Conservation (phyloP, 257 asterid species). For the Perilla frutescens region DNA sequence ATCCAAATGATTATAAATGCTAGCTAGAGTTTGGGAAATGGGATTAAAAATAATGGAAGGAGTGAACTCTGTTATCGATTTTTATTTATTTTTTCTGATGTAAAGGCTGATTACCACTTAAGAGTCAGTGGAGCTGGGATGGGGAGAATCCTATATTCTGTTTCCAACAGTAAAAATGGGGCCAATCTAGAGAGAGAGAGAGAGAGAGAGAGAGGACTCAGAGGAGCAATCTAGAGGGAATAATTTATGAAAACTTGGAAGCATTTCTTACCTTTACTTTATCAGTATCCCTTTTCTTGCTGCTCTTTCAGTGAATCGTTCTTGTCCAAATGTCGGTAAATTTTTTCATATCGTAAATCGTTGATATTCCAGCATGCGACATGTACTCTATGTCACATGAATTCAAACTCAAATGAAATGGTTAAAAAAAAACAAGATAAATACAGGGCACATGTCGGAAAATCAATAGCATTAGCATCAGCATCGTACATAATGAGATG, state of each 20-base stretch:
- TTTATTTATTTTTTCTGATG: too few species aligned
- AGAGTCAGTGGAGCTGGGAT: conserved; percentile 26
- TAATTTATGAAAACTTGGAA: conserved; percentile 30
- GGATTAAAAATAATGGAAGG: neutral
- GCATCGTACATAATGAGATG: too few species aligned
- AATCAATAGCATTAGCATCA: too few species aligned
- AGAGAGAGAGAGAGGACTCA: conserved; percentile 14
- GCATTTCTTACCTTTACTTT: conserved; percentile 19
- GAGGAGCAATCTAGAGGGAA: conserved; percentile 34
- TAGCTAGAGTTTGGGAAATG: neutral
- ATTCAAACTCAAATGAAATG: neutral
- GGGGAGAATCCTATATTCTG: conserved; percentile 25
- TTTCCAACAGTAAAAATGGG: conserved; percentile 15
- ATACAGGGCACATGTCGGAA: too few species aligned
- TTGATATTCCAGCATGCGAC: neutral
- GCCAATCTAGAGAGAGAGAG: conserved; percentile 9
- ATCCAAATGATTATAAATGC: neutral
- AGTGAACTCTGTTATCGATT: conserved; percentile 4
- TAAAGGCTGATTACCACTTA: conserved; percentile 11
- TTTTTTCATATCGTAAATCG: neutral
- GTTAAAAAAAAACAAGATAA: too few species aligned
- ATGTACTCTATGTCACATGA: neutral
- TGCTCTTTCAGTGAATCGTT: conserved; percentile 19
- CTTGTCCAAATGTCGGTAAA: neutral
- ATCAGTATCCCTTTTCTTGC: neutral